Base-by-base conservation (phyloP, 1,139 yeast species). In the Blastobotrys illinoisensis region DNA sequence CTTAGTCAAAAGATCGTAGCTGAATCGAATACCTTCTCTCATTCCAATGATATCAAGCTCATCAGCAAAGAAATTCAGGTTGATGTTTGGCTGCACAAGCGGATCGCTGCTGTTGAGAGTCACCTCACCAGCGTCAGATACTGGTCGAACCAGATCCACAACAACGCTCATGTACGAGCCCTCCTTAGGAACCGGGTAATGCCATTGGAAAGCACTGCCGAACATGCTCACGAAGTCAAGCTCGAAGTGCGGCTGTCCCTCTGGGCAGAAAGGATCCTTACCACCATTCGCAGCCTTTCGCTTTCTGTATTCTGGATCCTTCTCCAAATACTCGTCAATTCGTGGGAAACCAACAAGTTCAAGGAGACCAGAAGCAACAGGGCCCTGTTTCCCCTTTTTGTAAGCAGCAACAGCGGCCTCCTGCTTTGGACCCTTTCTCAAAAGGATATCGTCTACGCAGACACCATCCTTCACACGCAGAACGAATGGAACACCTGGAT, bases 401-500 rank as follows among this genome's bases (percentile, higher is more conserved):
- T 62, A 62, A n/a, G 56, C 52, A 7, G 53, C 46, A 13, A 54
- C 48, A 24, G 64, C 62, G 14, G 54, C 61, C 26, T 54, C 47
- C 48, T 61, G 46, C 45, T 57, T 50, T 5, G 60, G 50, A 11
- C 64, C 64, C 20, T 57, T 32, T 40, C 65, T 60, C 49, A 61
- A 50, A 49, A 62, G 58, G 51, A 49, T 46, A 40, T 55, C 62
- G 49, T 62, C 65, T 58, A 62, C 55, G 49, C 64, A 55, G 49
- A 54, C 50, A 2, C 62, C 63, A 53, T 62, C 65, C 56, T 62
- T 58, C n/a, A 62, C 60, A 18, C 58, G 54, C 40, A 62, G 57
- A 18, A 62, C 65, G 54, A 62, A 62, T 28, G 65, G 65, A 4
- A 62, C 65, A 36, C 65, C 67, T n/a, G 68, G 67, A 53, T 65